Percentiles rank a stretch among this genome's conserved stretches.
These are phyloP conservation scores for Pseudogymnoascus sp. DNA, from an alignment of 2,329 filamentous ascomycete species.

Conservation along the genomic window DNA sequence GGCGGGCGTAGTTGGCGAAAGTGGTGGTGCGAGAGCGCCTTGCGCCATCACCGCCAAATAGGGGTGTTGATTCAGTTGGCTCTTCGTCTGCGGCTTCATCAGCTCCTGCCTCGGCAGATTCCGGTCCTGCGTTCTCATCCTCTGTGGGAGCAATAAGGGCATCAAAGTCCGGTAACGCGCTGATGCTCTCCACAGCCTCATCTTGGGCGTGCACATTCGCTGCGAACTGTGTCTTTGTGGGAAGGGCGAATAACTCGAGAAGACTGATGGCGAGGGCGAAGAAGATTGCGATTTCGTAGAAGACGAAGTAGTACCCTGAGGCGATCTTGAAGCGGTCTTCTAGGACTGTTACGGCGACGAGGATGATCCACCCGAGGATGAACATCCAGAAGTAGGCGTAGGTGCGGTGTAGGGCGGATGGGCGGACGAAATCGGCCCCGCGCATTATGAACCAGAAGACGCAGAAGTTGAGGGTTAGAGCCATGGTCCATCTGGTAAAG, in stretches of 20 bases:
- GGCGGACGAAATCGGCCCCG: conserved; percentile 70
- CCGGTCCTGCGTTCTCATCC: conserved; percentile 13
- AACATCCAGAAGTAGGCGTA: conserved; percentile 85
- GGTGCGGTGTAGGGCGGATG: conserved; percentile 76
- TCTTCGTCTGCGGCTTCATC: conserved; percentile 27
- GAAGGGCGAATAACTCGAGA: conserved; percentile 71
- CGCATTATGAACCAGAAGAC: conserved; percentile 76
- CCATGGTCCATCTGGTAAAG: conserved; percentile 64
- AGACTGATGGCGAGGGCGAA: conserved; percentile 68
- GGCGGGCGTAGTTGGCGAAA: conserved; percentile 46
- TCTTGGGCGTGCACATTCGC: conserved; percentile 47
- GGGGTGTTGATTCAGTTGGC: conserved; percentile 48
- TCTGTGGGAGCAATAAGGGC: conserved; percentile 33
- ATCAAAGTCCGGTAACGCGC: conserved; percentile 28
- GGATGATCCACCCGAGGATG: conserved; percentile 60
- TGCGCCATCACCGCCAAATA: conserved; percentile 38
- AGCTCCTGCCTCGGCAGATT: conserved; percentile 8
- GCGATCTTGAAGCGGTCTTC: conserved; percentile 67
- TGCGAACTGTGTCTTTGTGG: conserved; percentile 63
- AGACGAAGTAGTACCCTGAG: conserved; percentile 72
- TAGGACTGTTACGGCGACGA: conserved; percentile 67
- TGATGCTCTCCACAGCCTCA: conserved; percentile 35
- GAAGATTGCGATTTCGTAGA: conserved; percentile 71
- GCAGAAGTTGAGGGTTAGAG: conserved; percentile 72
- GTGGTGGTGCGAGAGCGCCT: conserved; percentile 46